Conservation (phyloP, 306 rosid species). For the Corylus heterophylla region DNA sequence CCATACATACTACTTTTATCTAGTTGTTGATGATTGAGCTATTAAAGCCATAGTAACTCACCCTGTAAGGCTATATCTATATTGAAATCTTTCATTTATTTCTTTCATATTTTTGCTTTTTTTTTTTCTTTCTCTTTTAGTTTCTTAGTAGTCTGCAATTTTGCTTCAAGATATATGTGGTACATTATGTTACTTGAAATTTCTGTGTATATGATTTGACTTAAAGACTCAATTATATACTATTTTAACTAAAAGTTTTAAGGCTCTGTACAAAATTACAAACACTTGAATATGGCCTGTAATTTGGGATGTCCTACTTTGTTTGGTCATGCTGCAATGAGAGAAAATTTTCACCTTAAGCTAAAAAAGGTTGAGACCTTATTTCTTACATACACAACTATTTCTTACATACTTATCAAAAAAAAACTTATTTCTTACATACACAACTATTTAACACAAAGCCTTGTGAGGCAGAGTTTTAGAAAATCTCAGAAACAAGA, state of each 20-base stretch:
- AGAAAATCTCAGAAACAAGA: not conserved
- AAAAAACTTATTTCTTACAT: not conserved
- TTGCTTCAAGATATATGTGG: not conserved
- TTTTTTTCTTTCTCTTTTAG: not conserved
- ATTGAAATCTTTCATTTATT: slow-evolving; percentile 3
- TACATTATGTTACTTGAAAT: not conserved
- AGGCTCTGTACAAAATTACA: not conserved
- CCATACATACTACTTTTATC: slow-evolving; percentile 14
- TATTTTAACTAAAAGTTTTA: too few relatives aligned
- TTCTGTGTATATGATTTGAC: not conserved
- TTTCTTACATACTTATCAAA: too few relatives aligned
- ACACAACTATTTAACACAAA: too few relatives aligned
- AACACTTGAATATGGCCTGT: too few relatives aligned
- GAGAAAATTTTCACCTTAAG: not conserved
- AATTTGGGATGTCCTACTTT: not conserved
- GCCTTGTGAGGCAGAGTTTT: too few relatives aligned
- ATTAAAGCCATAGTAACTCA: not conserved
- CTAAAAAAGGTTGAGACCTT: not conserved
- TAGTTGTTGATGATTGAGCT: not conserved
- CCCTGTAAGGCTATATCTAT: not conserved
- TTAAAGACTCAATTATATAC: not conserved
- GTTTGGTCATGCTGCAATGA: not conserved
- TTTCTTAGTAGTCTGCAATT: not conserved
- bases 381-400: not conserved
- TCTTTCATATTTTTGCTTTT: not conserved